Conservation (phyloP, 805 yeast genomes). For the Huiozyma naganishii region DNA sequence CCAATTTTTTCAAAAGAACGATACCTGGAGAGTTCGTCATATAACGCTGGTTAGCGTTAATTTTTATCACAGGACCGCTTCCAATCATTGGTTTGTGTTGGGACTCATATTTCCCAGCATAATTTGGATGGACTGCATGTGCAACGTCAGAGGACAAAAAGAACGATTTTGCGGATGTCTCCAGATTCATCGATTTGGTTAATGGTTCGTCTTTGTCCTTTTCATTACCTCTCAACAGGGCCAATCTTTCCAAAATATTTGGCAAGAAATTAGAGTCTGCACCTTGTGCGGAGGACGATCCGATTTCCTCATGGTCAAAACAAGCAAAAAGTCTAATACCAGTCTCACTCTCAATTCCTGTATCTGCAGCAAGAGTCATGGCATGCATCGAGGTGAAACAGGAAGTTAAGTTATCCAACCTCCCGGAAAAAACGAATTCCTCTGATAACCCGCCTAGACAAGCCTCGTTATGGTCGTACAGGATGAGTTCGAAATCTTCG, state of each 20-base stretch:
- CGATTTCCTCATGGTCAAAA: conserved; percentile 95
- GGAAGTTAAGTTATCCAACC: conserved; percentile 83
- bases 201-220: conserved; percentile 21
- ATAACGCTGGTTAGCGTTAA: conserved; percentile 92
- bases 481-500: conserved; percentile 81
- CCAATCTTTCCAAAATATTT: conserved; percentile 59
- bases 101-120: conserved; percentile 61
- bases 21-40: conserved; percentile 90
- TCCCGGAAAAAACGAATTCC: conserved; percentile 84
- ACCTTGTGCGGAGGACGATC: conserved; percentile 90
- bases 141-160: conserved; percentile 92
- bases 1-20: conserved; percentile 63
- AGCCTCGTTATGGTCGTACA: conserved; percentile 78
- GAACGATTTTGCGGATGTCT: conserved; percentile 67
- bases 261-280: conserved; percentile 90
- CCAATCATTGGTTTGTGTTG: conserved; percentile 74
- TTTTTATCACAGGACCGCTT: conserved; percentile 83
- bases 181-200: conserved; percentile 34
- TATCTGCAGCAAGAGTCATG: conserved; percentile 38
- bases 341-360: conserved; percentile 33
- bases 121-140: conserved; percentile 94
- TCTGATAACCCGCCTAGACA: conserved; percentile 79
- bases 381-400: conserved; percentile 75
- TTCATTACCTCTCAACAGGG: conserved; percentile 35
- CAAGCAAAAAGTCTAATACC: conserved; percentile 68